A percentile compares a stretch with the other conserved stretches of the same genome.
phyloP scores from a whole-genome alignment of 129 eudicot species.

The Arctium minus region DNA sequence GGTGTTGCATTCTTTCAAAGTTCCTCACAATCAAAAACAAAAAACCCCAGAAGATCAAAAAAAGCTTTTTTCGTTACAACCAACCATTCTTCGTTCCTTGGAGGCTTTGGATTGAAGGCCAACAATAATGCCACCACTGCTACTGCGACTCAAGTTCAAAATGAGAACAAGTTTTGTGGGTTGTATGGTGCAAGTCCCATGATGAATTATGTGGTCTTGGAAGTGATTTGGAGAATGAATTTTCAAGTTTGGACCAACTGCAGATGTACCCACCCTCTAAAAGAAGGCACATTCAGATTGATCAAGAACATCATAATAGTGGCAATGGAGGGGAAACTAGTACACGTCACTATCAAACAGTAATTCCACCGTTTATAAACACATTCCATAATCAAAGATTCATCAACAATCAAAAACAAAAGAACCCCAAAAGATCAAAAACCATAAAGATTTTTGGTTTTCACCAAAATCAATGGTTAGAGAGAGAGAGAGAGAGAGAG shows the following conservation, averaged over 20 bases:
- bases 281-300: slow-evolving; percentile 50
- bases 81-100: slow-evolving; percentile 38
- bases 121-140: neutral
- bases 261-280: slow-evolving; percentile 52
- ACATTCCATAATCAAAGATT: too few relatives aligned
- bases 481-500: too few relatives aligned
- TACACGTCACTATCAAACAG: too few relatives aligned
- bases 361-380: too few relatives aligned
- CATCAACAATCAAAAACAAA: too few relatives aligned
- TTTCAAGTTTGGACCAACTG: slow-evolving; percentile 31
- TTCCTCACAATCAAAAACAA: too few relatives aligned
- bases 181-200: slow-evolving; percentile 42
- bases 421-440: too few relatives aligned
- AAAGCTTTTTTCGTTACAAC: slow-evolving; percentile 15
- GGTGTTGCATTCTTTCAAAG: too few relatives aligned
- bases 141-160: slow-evolving; percentile 26
- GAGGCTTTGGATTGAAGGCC: slow-evolving; percentile 45
- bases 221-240: slow-evolving; percentile 47
- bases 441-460: too few relatives aligned
- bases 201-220: slow-evolving; percentile 19
- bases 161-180: slow-evolving; percentile 43
- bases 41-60: too few relatives aligned
- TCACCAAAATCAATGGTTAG: too few relatives aligned
- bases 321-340: slow-evolving; percentile 57
- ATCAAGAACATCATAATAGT: slow-evolving; percentile 18